Percentiles rank a stretch among this genome's conserved stretches.
phyloP scores from a whole-genome alignment of 352 stramenopile species.

The Phytophthora meadii region DNA sequence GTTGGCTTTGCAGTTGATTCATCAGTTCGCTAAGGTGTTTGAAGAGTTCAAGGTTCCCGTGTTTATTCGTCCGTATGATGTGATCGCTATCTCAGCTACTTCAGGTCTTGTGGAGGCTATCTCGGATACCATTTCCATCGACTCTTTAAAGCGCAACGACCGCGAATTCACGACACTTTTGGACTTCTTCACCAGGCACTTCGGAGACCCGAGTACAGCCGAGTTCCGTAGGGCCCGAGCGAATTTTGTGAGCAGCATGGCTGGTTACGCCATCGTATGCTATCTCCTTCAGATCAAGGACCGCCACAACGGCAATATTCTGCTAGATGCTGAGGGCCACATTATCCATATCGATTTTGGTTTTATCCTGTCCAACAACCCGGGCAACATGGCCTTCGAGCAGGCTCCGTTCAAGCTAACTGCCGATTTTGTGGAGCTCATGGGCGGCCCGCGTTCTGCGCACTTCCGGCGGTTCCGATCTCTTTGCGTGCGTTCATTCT shows the following conservation, averaged over 20 bases:
- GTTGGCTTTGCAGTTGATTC: conserved; percentile 97
- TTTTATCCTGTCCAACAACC: conserved; percentile 95
- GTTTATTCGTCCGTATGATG: conserved; percentile 96
- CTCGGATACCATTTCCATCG: conserved; percentile 97
- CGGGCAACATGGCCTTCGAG: conserved; percentile 96
- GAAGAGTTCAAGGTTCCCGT: conserved; percentile 93
- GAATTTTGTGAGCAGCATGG: conserved; percentile 90
- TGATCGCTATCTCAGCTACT: conserved; percentile 94
- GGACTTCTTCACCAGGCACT: conserved; percentile 96
- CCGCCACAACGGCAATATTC: conserved; percentile 98
- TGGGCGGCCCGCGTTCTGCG: conserved; percentile 93
- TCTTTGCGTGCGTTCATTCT: conserved; percentile 96
- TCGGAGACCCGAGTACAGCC: conserved; percentile 76
- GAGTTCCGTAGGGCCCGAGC: conserved; percentile 82
- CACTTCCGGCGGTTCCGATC: conserved; percentile 95
- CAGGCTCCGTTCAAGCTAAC: conserved; percentile 98
- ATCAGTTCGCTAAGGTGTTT: conserved; percentile 95
- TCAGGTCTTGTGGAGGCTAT: conserved; percentile 97
- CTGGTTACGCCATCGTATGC: conserved; percentile 94
- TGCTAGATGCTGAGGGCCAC: conserved; percentile 96
- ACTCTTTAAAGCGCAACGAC: conserved; percentile 98
- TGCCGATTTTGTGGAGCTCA: conserved; percentile 95
- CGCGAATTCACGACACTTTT: conserved; percentile 90
- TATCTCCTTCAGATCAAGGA: conserved; percentile 99
- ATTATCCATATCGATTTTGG: conserved; percentile 98